Evolutionary conservation across 78 protist genomes (phyloP), one percentile per base, ranked within the genome.

Genomic region (Dictyostelium purpureum): DNA sequence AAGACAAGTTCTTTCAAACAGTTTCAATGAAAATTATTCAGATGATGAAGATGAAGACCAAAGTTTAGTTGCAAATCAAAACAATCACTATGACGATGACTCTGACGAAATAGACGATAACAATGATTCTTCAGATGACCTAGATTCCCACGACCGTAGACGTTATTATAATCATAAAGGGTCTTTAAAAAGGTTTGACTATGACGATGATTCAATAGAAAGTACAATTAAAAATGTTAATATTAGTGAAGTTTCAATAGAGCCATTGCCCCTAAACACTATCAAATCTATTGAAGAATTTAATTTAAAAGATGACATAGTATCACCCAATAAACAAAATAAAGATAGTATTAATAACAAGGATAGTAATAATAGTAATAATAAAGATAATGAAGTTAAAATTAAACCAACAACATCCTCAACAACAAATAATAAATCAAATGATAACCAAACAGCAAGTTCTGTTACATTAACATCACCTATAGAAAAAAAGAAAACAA

Each of bases 171-270:
- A 33, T 31, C 69, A 61, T 28, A 61, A 61, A 61, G 31, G 69
- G 14, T 33, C 69, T 12, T 61, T 61, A 28, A 61, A 61, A 61
- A 61, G 69, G 31, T 61, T 61, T 31, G 69, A 61, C 10, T 40
- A 24, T 12, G 69, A 61, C 14, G 69, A 61, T 61, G 69, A 61
- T 33, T 61, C 69, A 26, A 61, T 61, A 3, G 69, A 61, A 33
- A 61, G 69, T 61, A 61, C 69, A 61, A 61, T 61, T 31, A 61
- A 61, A 61, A 61, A 61, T 61, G 24, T 61, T 16, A 61, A 61
- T 28, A 61, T 61, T 26, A 61, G 31, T 31, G 69, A 61, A 61
- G 4, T 19, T 26, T 31, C 35, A 61, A 61, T 28, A 12, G 69
- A 61, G 31, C 69, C 69, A 61, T 31, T 56, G 0, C 65, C 65